These are phyloP conservation scores for Setomelanomma holmii DNA, from an alignment of 2,329 filamentous ascomycete species.

Conservation along the genomic window DNA sequence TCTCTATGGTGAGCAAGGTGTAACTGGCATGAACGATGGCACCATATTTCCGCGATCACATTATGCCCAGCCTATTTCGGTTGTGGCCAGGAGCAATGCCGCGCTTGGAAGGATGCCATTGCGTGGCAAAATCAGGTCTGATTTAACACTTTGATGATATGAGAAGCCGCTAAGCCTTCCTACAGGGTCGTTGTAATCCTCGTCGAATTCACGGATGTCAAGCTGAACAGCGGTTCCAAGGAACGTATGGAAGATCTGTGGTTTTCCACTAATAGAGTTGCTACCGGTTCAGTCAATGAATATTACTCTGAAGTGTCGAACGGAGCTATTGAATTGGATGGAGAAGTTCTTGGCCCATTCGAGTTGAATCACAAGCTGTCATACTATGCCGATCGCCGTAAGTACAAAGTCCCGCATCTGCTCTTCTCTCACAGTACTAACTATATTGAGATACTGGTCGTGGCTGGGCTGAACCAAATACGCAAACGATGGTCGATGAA, in stretches of 20 bases:
- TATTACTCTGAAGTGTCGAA: constrained; percentile 31
- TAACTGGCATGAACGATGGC: constrained; percentile 31
- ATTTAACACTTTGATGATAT: not conserved
- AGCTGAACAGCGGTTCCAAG: constrained; percentile 19
- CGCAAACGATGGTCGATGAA: constrained; percentile 27
- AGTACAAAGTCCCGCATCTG: not conserved
- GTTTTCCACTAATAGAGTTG: constrained; percentile 30
- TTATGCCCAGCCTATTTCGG: constrained; percentile 16
- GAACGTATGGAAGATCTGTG: constrained; percentile 28
- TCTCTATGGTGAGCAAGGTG: constrained; percentile 4
- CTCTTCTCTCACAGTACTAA: not conserved
- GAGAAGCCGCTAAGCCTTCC: not conserved
- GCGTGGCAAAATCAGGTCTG: constrained; percentile 20
- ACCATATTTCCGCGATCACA: constrained; percentile 28
- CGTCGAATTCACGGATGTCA: constrained; percentile 29
- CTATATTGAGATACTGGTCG: constrained; percentile 10
- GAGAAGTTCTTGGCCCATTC: constrained; percentile 33
- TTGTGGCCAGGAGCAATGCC: constrained; percentile 21
- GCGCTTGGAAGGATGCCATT: constrained; percentile 27
- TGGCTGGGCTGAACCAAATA: constrained; percentile 22
- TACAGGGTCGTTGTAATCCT: constrained; percentile 26
- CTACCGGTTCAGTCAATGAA: constrained; percentile 31
- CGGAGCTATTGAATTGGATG: constrained; percentile 22
- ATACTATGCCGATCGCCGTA: constrained; percentile 30
- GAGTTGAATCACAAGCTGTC: constrained; percentile 21